phyloP scores from a whole-genome alignment of 23 red algal species.

The Gracilaria gracilis region DNA sequence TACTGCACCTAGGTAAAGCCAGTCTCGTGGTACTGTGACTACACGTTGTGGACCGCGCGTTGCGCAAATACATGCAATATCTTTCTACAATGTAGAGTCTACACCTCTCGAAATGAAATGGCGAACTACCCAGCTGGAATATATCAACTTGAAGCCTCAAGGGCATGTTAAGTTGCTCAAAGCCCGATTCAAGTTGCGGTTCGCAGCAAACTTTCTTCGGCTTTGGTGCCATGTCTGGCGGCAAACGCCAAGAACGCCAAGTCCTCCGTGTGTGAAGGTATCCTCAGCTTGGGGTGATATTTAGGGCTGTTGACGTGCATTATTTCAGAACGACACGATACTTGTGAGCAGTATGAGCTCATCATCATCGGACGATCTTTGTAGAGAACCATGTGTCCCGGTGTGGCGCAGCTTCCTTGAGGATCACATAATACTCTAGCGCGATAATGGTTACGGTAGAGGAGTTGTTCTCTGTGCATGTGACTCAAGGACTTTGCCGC shows the following conservation, averaged over 20 bases:
- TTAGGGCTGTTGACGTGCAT: constrained; percentile 21
- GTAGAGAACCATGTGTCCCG: constrained; percentile 25
- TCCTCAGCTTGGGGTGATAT: neutral
- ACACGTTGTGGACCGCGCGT: too few relatives aligned
- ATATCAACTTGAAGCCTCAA: too few relatives aligned
- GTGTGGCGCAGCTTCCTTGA: constrained; percentile 6
- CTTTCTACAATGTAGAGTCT: neutral
- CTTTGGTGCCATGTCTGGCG: neutral
- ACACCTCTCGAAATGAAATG: neutral
- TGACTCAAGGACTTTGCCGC: constrained; percentile 1
- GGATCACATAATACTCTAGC: constrained; percentile 5
- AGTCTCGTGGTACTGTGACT: too few relatives aligned
- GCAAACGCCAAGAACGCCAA: constrained; percentile 3
- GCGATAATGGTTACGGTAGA: neutral
- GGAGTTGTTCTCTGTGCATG: neutral
- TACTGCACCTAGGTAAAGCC: neutral
- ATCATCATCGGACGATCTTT: constrained; percentile 11
- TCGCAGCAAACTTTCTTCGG: constrained; percentile 7
- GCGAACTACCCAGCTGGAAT: neutral
- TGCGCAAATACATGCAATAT: too few relatives aligned
- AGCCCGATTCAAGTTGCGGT: neutral
- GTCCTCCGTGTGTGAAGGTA: neutral
- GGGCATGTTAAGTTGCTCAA: neutral
- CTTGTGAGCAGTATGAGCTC: constrained; percentile 4
- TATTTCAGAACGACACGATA: neutral